phyloP scores from a whole-genome alignment of 2,329 filamentous ascomycete genomes.

The Penicillium frequentans region DNA sequence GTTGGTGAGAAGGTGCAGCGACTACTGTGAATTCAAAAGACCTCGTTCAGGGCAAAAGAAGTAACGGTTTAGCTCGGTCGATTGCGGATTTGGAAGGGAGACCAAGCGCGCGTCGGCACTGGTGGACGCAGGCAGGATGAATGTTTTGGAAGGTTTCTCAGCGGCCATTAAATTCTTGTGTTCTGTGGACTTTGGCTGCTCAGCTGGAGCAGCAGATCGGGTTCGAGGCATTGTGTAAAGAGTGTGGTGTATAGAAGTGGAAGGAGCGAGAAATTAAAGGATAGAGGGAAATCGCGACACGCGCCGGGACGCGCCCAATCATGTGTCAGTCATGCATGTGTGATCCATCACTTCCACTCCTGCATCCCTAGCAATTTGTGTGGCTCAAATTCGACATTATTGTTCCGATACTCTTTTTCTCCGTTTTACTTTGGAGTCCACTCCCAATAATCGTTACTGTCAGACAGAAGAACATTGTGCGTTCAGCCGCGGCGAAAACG shows the following conservation, averaged over 20 bases:
- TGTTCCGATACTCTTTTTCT: background rate
- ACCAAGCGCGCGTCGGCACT: slow-evolving; percentile 57
- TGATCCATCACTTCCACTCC: slow-evolving; percentile 21
- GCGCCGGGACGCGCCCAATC: slow-evolving; percentile 30
- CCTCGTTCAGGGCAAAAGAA: slow-evolving; percentile 60
- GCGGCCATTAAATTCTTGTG: slow-evolving; percentile 22
- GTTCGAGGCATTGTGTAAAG: slow-evolving; percentile 33
- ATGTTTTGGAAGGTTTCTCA: slow-evolving; percentile 47
- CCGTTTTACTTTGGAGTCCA: background rate
- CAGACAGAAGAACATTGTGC: background rate
- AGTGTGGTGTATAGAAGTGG: background rate
- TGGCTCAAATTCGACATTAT: background rate
- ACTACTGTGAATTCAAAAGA: slow-evolving; percentile 62
- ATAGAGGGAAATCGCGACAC: slow-evolving; percentile 26
- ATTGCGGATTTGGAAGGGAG: slow-evolving; percentile 56
- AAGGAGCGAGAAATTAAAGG: slow-evolving; percentile 10
- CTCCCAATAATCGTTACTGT: background rate
- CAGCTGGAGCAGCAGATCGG: slow-evolving; percentile 22
- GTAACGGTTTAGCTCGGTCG: slow-evolving; percentile 51
- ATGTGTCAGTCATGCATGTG: slow-evolving; percentile 16
- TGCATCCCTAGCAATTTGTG: slow-evolving; percentile 5
- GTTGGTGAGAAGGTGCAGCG: slow-evolving; percentile 49
- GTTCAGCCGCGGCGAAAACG: slow-evolving; percentile 11
- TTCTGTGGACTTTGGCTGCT: slow-evolving; percentile 18
- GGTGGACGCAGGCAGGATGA: slow-evolving; percentile 57